Percentiles rank a stretch among this genome's conserved stretches.
Evolutionary conservation across 495 filamentous ascomycete genomes (phyloP).

Genomic region (Talaromyces nanjingensis): DNA sequence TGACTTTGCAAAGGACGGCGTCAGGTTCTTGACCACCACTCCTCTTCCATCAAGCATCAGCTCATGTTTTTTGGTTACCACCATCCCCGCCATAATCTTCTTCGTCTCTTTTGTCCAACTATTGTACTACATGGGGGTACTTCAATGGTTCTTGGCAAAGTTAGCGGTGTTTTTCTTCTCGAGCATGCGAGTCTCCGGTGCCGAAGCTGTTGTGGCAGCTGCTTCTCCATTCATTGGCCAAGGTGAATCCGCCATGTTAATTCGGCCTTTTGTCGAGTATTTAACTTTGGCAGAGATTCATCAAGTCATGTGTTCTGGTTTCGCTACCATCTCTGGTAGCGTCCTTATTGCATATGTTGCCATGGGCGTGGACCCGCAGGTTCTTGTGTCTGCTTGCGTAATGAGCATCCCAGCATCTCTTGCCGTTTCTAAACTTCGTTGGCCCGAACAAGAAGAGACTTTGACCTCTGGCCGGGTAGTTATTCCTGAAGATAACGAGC

Average conservation of each 20-base stretch:
- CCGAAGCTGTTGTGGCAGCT: conserved; percentile 83
- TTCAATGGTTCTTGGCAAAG: conserved; percentile 84
- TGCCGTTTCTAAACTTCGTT: conserved; percentile 80
- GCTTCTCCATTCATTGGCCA: conserved; percentile 92
- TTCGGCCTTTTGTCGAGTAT: conserved; percentile 76
- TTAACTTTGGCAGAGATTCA: conserved; percentile 81
- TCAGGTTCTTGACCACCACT: conserved; percentile 59
- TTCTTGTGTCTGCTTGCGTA: conserved; percentile 73
- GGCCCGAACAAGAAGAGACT: conserved; percentile 78
- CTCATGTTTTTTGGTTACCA: conserved; percentile 61
- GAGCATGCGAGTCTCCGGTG: conserved; percentile 78
- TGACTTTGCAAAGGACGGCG: conserved; percentile 61
- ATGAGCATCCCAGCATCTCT: conserved; percentile 90
- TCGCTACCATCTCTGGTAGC: conserved; percentile 61
- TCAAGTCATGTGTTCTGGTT: conserved; percentile 79
- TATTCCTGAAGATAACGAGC: conserved; percentile 62
- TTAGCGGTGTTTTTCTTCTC: conserved; percentile 89
- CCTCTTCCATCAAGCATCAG: conserved; percentile 30
- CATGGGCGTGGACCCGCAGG: conserved; percentile 74
- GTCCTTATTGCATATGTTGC: conserved; percentile 78
- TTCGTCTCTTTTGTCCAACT: conserved; percentile 84
- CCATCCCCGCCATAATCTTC: conserved; percentile 84
- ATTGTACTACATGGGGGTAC: conserved; percentile 64
- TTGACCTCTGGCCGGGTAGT: conserved; percentile 72
- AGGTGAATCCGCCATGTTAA: conserved; percentile 88